A percentile compares a stretch with the other conserved stretches of the same genome.
phyloP scores from a whole-genome alignment of 768 basidiomycete genomes.

The Austroboletus eburneus region DNA sequence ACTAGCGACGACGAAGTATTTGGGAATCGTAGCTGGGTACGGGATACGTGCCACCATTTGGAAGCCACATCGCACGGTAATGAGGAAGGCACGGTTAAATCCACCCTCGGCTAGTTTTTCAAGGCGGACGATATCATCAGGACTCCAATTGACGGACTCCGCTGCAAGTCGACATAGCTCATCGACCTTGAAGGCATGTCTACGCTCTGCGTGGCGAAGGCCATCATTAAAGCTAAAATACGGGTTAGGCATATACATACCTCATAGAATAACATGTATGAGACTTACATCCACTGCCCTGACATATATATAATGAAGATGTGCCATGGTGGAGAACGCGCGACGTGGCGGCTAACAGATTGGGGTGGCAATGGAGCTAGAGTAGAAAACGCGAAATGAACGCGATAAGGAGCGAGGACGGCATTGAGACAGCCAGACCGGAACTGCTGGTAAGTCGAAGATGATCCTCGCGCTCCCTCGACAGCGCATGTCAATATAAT shows the following conservation, averaged over 20 bases:
- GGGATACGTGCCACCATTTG: conserved; percentile 9
- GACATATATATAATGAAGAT: conserved; percentile 40
- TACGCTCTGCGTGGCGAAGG: conserved; percentile 47
- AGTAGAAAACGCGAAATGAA: too few relatives aligned
- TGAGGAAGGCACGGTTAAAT: conserved; percentile 30
- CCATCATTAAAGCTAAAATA: conserved; percentile 38
- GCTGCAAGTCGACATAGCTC: conserved; percentile 38
- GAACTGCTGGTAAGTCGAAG: too few relatives aligned
- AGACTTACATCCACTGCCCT: conserved; percentile 42
- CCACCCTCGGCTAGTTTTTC: conserved; percentile 42
- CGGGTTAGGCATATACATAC: conserved; percentile 27
- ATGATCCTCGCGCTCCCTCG: too few relatives aligned
- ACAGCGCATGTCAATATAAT: too few relatives aligned
- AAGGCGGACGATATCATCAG: conserved; percentile 35
- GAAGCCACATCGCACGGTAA: conserved; percentile 24
- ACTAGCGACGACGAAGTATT: conserved; percentile 3
- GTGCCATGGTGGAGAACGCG: background rate
- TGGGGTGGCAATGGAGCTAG: too few relatives aligned
- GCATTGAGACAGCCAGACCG: too few relatives aligned
- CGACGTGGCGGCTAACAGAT: background rate
- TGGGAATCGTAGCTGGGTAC: background rate
- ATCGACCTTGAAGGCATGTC: conserved; percentile 38
- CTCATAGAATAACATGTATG: conserved; percentile 25
- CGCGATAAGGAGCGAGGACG: too few relatives aligned
- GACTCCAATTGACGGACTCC: conserved; percentile 35